Conservation (phyloP, 1,139 yeast genomes). For the Sugiyamaella neomexicana region DNA sequence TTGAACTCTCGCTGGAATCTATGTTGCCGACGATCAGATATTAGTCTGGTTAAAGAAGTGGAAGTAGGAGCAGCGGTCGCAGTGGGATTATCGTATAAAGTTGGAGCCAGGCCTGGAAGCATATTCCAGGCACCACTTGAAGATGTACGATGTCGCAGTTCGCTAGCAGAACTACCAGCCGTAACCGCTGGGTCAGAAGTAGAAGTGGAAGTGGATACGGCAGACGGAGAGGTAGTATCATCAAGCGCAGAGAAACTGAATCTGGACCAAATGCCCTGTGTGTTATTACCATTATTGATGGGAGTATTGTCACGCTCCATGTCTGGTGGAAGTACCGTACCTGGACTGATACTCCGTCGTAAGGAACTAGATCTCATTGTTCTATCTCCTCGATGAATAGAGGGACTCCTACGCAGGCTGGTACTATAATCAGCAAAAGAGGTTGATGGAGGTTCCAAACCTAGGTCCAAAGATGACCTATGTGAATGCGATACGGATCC, state of each 20-base stretch:
- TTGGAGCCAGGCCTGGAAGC: neutral
- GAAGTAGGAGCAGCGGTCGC: neutral
- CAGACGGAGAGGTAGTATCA: no score
- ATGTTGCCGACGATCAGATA: neutral
- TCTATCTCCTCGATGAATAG: conserved; percentile 11
- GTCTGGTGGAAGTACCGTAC: conserved; percentile 7
- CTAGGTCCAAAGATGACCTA: neutral
- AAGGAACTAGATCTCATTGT: neutral
- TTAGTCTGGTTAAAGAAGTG: neutral
- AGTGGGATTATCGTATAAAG: neutral
- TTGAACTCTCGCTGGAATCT: neutral
- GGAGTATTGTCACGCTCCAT: conserved; percentile 3
- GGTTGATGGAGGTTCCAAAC: conserved; percentile 4
- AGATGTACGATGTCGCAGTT: no score
- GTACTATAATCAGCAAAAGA: conserved; percentile 2
- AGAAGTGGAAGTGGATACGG: no score
- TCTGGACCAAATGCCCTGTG: neutral
- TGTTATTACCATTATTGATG: neutral
- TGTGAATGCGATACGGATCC: neutral
- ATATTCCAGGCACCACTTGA: no score
- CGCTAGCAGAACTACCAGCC: no score
- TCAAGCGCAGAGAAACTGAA: no score
- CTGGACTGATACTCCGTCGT: conserved; percentile 6
- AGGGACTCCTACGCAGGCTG: conserved; percentile 3
- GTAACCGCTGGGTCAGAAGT: no score